Conservation (phyloP, 1,284 basidiomycete genomes). For the Tausonia pullulans region DNA sequence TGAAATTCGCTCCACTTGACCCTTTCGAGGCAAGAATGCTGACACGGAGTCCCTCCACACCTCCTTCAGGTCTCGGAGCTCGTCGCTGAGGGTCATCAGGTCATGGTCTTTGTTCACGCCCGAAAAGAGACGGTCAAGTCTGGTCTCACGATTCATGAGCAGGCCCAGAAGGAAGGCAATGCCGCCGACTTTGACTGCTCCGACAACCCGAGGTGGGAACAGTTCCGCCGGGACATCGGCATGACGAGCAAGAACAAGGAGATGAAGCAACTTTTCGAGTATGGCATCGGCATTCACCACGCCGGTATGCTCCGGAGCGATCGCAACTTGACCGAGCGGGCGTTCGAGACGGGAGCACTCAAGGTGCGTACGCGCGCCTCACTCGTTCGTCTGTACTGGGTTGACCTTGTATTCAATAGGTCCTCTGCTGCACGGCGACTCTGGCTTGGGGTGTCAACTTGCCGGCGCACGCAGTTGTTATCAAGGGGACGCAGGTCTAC, state of each 20-base stretch:
- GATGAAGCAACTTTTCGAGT: conserved; percentile 88
- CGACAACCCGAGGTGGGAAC: conserved; percentile 61
- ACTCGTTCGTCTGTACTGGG: neutral
- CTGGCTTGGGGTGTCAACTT: conserved; percentile 99
- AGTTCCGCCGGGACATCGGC: conserved; percentile 66
- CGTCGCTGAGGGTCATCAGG: conserved; percentile 81
- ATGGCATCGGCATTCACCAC: conserved; percentile 95
- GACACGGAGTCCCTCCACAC: neutral
- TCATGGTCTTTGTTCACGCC: conserved; percentile 99
- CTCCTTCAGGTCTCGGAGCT: conserved; percentile 52
- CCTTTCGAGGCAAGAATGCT: neutral
- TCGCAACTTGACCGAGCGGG: conserved; percentile 86
- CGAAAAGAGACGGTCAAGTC: conserved; percentile 97
- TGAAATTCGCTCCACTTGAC: neutral
- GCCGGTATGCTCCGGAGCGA: conserved; percentile 95
- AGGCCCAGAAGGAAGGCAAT: conserved; percentile 60
- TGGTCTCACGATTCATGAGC: conserved; percentile 72
- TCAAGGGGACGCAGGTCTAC: conserved; percentile 97
- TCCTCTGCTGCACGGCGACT: conserved; percentile 95
- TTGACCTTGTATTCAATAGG: conserved; percentile 40
- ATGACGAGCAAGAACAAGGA: conserved; percentile 77
- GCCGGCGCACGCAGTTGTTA: conserved; percentile 93
- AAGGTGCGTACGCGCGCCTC: conserved; percentile 47
- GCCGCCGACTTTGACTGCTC: conserved; percentile 67
- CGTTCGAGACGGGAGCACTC: conserved; percentile 84